Percentiles rank a stretch among this genome's conserved stretches.
Conservation (phyloP, 805 yeast genomes). For the Kregervanrija pseudodelftensis region DNA sequence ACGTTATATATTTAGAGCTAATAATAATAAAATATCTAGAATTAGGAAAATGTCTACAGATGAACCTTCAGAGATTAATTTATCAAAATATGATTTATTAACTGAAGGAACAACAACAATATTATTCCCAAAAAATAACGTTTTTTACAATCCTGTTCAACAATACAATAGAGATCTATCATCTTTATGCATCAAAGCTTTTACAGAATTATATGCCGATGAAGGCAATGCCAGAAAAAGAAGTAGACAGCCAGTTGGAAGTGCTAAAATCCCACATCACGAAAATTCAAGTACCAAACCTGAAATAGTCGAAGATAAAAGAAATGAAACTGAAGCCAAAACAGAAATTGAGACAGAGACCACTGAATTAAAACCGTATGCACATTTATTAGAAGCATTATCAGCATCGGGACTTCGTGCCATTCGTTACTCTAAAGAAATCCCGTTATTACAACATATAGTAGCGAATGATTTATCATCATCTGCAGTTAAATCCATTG, state of each 20-base stretch:
- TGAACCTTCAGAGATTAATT: conserved; percentile 9
- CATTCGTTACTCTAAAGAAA: conserved; percentile 85
- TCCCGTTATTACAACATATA: conserved; percentile 64
- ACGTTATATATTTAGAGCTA: not conserved
- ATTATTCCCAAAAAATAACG: conserved; percentile 76
- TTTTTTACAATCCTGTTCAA: conserved; percentile 93
- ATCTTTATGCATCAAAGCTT: conserved; percentile 77
- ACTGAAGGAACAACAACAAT: conserved; percentile 82
- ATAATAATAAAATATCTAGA: no score
- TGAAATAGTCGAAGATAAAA: conserved; percentile 8
- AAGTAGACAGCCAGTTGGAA: conserved; percentile 16
- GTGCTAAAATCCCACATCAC: conserved; percentile 11
- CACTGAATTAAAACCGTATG: conserved; percentile 32
- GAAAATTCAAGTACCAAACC: conserved; percentile 12
- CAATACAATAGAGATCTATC: conserved; percentile 93
- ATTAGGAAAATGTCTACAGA: not conserved
- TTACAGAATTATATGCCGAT: conserved; percentile 57
- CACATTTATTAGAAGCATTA: conserved; percentile 78
- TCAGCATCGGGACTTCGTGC: conserved; percentile 96
- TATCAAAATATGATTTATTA: conserved; percentile 25
- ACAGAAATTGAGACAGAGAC: conserved; percentile 4
- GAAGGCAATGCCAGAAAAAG: conserved; percentile 25
- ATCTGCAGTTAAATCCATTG: conserved; percentile 79
- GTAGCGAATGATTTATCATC: conserved; percentile 86
- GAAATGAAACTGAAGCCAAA: conserved; percentile 7